These are phyloP conservation scores for Casuarina cunninghamiana DNA, from an alignment of 306 rosid species.

Conservation along the genomic window DNA sequence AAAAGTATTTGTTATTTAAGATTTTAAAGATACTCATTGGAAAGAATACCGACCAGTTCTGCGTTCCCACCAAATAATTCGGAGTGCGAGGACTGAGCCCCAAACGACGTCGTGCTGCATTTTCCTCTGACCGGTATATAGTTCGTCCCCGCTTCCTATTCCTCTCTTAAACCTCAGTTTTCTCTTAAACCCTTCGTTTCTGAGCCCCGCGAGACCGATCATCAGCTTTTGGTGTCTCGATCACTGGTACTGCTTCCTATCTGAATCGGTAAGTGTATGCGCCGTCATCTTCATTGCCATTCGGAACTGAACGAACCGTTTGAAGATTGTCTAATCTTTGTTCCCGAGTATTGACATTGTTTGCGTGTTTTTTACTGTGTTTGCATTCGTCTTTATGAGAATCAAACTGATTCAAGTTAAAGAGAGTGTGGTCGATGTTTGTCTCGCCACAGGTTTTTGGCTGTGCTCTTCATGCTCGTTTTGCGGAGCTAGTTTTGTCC, in stretches of 20 bases:
- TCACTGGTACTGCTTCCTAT: neutral
- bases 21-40: too few relatives aligned
- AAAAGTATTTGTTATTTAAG: too few relatives aligned
- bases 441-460: neutral
- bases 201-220: too few relatives aligned
- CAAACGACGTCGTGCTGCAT: neutral
- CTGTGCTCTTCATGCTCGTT: neutral
- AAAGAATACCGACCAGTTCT: neutral
- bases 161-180: neutral
- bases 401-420: neutral
- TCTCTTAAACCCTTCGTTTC: neutral
- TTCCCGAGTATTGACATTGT: neutral
- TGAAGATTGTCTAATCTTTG: neutral
- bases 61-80: neutral
- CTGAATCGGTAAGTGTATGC: neutral
- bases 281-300: neutral
- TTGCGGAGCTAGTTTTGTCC: neutral
- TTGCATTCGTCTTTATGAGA: neutral
- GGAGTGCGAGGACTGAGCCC: neutral
- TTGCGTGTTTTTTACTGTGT: neutral
- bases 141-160: neutral
- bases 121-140: neutral
- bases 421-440: neutral
- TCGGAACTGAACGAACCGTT: neutral
- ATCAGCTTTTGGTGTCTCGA: neutral